Evolutionary conservation across 2,329 filamentous ascomycete genomes (phyloP), one percentile per base, ranked within the genome.

Genomic region (Beauveria brongniartii): DNA sequence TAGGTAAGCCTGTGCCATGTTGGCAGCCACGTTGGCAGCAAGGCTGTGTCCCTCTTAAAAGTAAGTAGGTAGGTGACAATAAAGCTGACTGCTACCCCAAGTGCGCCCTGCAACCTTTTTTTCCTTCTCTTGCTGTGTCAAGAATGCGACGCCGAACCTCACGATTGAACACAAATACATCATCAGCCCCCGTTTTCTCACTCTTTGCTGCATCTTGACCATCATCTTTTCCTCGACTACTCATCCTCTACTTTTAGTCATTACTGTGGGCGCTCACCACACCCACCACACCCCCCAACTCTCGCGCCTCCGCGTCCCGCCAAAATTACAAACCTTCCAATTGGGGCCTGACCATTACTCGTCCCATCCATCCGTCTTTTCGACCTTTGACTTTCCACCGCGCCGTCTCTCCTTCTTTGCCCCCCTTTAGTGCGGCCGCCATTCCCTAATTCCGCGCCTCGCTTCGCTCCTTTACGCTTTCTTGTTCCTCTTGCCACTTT

Each of bases 271-370:
- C 14, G 24, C 47, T 30, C 16, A 30, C 14, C 12, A 24, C 30
- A 24, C 30, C 48, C n/a, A 9, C 50, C 24, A n/a, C 24, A 14
- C 16, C 28, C n/a, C 40, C 52, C 5, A 22, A 53, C 34, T 20
- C 28, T 47, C 46, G 46, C 46, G 55, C 24, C 55, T 43, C 47
- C 34, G 12, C 30, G 16, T 55, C 54, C 53, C 59, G 53, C 59
- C 28, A 53, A 30, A 52, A 51, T 28, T 26, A 47, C n/a, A 47
- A 55, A 51, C 68, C 69, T 70, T 70, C 70, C 70, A 71, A 72
- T 71, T 70, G 69, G 69, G 67, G 65, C 65, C 59, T 61, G 60
- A 67, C 65, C 61, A 71, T 71, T 71, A 69, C 67, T 64, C 65
- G 68, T 57, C 55, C 46, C 64, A 67, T 57, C 34, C 34, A 18